Evolutionary conservation across 257 asterid species (phyloP), one percentile per base, ranked within the genome.

Genomic region (Solanum peruvianum): DNA sequence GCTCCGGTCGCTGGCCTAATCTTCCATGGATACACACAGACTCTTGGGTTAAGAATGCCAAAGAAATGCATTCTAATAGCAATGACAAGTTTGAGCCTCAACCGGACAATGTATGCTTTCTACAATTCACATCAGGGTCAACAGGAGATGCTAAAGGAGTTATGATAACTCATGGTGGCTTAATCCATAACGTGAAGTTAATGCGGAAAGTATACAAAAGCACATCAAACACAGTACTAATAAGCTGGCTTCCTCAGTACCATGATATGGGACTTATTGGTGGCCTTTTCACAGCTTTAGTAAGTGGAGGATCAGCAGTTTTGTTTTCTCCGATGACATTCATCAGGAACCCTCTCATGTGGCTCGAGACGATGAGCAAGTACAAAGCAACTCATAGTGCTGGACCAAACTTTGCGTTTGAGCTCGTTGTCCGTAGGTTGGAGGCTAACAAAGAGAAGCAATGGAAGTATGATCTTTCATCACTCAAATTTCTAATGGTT

Each of bases 241-340:
- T 95, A 80, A 95, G 98, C 87, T 95, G 98, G 98, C 97, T 95
- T 81, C 98, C 98, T 2, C 98, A 95, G 75, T 95, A 95, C 84
- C 98, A 95, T 87, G 98, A 94, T 91, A 95, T 95, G 98, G 98
- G 98, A 47, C 88, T 95, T 75, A 95, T 95, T 27, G 98, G 98
- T 5, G 98, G 98, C 71, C 92, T 95, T 78, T 95, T 95, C 90
- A 95, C 97, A 7, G 91, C 95, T 42, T 83, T 95, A 90, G 98
- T 95, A 11, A 92, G 95, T 73, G 98, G 98, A 20, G 98, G 94
- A 86, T 88, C 92, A 41, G 96, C 98, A 4, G 7, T 95, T 7
- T 75, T 95, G 83, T 94, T 95, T 83, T 95, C 98, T 35, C 98
- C 98, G 0, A 94, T 95, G 92, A 90, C 98, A 25, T 95, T 95